Conservation (phyloP, 176 grass and related monocot genomes). For the Calamus simplicifolius region DNA sequence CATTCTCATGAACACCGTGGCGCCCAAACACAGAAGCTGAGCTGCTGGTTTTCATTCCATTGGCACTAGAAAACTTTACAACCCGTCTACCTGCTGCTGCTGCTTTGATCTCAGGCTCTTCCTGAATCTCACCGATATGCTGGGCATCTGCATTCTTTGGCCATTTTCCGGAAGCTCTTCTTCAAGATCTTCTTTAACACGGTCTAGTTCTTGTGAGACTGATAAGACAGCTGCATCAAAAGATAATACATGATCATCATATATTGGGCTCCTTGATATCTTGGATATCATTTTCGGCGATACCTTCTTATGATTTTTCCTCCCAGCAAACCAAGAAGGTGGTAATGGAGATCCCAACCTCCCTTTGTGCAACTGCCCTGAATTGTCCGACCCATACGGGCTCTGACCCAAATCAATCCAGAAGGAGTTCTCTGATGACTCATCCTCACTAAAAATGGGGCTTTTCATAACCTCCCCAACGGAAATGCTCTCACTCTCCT, state of each 20-base stretch:
- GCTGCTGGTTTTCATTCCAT: slow-evolving; percentile 18
- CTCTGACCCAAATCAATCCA: slow-evolving; percentile 99
- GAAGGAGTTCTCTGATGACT: slow-evolving; percentile 76
- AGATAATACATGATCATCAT: slow-evolving; percentile 76
- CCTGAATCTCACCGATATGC: slow-evolving; percentile 84
- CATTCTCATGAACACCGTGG: slow-evolving; percentile 32
- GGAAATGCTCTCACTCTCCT: slow-evolving; percentile 88
- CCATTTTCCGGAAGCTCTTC: slow-evolving; percentile 48
- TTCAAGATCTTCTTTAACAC: slow-evolving; percentile 39
- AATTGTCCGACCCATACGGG: slow-evolving; percentile 64
- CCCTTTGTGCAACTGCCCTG: slow-evolving; percentile 58
- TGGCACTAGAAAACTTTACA: slow-evolving; percentile 44
- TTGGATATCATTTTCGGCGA: slow-evolving; percentile 45
- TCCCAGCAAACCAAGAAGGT: slow-evolving; percentile 75
- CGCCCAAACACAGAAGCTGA: slow-evolving; percentile 48
- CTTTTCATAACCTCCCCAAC: slow-evolving; percentile 97
- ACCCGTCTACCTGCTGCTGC: slow-evolving; percentile 22
- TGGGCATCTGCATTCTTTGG: slow-evolving; percentile 23
- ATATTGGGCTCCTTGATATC: slow-evolving; percentile 54
- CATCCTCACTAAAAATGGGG: slow-evolving; percentile 95
- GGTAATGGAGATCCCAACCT: slow-evolving; percentile 79
- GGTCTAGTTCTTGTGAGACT: slow-evolving; percentile 66
- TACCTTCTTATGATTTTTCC: slow-evolving; percentile 60
- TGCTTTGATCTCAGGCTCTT: slow-evolving; percentile 59
- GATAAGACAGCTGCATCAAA: slow-evolving; percentile 89